phyloP scores from a whole-genome alignment of 805 yeast species.

The Candida silvicultrix region DNA sequence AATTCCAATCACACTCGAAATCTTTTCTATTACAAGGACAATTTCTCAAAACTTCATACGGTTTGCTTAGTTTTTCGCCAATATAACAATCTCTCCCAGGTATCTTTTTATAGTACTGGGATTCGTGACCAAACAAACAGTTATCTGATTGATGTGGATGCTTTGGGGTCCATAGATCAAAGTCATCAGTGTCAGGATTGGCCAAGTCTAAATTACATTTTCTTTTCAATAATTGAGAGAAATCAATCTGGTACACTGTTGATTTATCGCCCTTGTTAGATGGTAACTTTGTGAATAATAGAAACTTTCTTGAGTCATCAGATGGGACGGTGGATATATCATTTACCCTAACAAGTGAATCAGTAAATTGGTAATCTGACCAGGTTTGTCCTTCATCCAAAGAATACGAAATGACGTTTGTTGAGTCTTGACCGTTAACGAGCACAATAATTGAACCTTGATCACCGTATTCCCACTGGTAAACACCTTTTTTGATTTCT shows the following conservation, averaged over 20 bases:
- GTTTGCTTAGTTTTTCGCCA: slow-evolving; percentile 50
- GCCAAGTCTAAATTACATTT: slow-evolving; percentile 49
- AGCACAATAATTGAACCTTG: slow-evolving; percentile 82
- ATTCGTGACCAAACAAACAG: slow-evolving; percentile 70
- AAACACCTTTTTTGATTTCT: slow-evolving; percentile 65
- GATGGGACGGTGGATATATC: slow-evolving; percentile 89
- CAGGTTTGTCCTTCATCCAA: slow-evolving; percentile 77
- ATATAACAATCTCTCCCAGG: slow-evolving; percentile 63
- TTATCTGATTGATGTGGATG: slow-evolving; percentile 43
- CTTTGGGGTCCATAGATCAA: slow-evolving; percentile 55
- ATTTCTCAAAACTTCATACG: slow-evolving; percentile 49
- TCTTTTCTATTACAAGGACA: slow-evolving; percentile 86
- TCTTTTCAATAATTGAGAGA: slow-evolving; percentile 41
- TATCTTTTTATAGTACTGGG: slow-evolving; percentile 51
- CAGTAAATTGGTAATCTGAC: slow-evolving; percentile 58
- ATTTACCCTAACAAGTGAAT: slow-evolving; percentile 44
- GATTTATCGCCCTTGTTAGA: slow-evolving; percentile 40
- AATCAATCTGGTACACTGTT: slow-evolving; percentile 49
- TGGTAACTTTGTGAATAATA: slow-evolving; percentile 50
- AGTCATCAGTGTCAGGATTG: slow-evolving; percentile 45
- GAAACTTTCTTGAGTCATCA: slow-evolving; percentile 78
- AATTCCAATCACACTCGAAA: slow-evolving; percentile 92
- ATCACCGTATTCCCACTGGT: slow-evolving; percentile 96
- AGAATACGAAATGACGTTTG: slow-evolving; percentile 59
- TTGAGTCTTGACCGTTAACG: slow-evolving; percentile 50